Evolutionary conservation across 345 rosid genomes (phyloP), one percentile per base, ranked within the genome.

Genomic region (Eutrema japonicum): DNA sequence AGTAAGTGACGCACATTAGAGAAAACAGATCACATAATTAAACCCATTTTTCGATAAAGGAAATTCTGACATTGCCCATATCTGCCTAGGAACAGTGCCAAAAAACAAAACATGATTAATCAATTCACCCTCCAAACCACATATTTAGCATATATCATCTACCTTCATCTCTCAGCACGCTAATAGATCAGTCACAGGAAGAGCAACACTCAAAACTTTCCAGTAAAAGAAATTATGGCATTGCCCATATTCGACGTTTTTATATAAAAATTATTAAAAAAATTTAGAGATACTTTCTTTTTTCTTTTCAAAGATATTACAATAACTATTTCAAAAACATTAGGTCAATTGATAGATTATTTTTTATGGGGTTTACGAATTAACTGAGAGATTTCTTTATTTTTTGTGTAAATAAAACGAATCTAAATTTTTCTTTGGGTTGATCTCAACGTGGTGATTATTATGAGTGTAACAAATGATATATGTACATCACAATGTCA

Each of bases 361-460:
- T 59, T 5, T 49, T 41, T 68, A 3, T 26, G 29, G 10, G 10
- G 12, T 41, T 37, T 8, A 35, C 8, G 59, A 52, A 10, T 42
- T 36, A 33, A 32, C 1, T 26, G 29, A 14, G 36, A 70, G 8
- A 36, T 30, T 59, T 59, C 3, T 49, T 29, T 38, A 32, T 68
- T 5, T 27, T 38, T 4, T 4, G 4, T 38, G 26, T 56, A 10
- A 43, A 14, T 2, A 38, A 33, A 22, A 37, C 27, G 0, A n/a
- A 26, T 47, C 1, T 6, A 12, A 9, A 1, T 7, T 35, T 33
- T 48, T 7, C 1, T 29, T 49, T 70, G 32, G 16, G 5, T 27
- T 70, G 45, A 37, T 46, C 47, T 56, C 9, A 4, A 58, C 58
- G 10, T 26, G 37, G 66, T 48, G 30, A 58, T 9, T 26, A 47